Conservation (phyloP, 495 filamentous ascomycete genomes). For the Tuber indicum region DNA sequence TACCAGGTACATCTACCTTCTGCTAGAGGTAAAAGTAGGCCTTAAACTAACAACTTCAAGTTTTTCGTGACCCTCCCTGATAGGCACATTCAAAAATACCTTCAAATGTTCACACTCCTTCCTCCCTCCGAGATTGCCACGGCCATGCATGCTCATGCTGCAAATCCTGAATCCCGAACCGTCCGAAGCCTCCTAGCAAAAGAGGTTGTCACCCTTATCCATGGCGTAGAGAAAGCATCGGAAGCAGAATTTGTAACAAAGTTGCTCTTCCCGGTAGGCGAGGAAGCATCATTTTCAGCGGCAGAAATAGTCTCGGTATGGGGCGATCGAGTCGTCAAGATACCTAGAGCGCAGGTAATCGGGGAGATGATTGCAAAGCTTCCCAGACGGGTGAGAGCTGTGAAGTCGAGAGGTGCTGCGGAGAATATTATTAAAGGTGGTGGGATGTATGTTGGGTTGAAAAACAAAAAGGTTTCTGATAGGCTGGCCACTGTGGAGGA, state of each 20-base stretch:
- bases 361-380: conserved; percentile 35
- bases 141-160: conserved; percentile 59
- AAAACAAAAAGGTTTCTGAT: conserved; percentile 21
- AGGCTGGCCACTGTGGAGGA: conserved; percentile 21
- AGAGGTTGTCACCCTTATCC: conserved; percentile 72
- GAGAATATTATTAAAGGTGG: conserved; percentile 33
- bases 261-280: conserved; percentile 27
- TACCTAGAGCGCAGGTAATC: conserved; percentile 27
- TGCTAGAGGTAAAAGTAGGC: background rate
- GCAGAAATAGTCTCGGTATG: conserved; percentile 26
- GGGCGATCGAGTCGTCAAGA: conserved; percentile 18
- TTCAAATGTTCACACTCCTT: conserved; percentile 89
- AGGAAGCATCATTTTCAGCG: conserved; percentile 10
- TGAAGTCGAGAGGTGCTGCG: conserved; percentile 27
- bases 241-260: conserved; percentile 49
- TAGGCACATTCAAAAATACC: conserved; percentile 65
- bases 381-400: conserved; percentile 20
- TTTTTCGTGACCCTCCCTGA: conserved; percentile 85
- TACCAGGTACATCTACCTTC: conserved; percentile 58
- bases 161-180: conserved; percentile 59
- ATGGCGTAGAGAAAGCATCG: conserved; percentile 58
- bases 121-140: conserved; percentile 57
- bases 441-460: conserved; percentile 35
- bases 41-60: conserved; percentile 31
- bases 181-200: conserved; percentile 76